Evolutionary conservation across 2,329 filamentous ascomycete species (phyloP).

Genomic region (Samsoniella hepiali): DNA sequence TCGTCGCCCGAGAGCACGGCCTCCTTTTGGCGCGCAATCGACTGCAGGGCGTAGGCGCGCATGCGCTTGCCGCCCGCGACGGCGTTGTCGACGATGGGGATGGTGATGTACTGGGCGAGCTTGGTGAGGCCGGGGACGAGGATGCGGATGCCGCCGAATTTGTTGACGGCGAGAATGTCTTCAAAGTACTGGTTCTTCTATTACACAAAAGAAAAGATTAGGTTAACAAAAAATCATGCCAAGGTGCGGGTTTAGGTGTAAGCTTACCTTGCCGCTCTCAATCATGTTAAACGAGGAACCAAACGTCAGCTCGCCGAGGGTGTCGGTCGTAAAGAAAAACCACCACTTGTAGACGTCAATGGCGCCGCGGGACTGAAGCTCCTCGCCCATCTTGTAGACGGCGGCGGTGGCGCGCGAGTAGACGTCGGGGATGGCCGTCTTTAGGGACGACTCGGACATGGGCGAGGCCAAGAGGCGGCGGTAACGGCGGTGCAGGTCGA

Average conservation of each 20-base stretch:
- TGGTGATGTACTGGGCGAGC: constrained; percentile 25
- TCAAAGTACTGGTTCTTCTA: constrained; percentile 18
- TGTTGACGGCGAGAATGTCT: constrained; percentile 20
- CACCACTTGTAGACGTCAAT: constrained; percentile 53
- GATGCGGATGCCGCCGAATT: constrained; percentile 25
- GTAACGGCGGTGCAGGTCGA: constrained; percentile 37
- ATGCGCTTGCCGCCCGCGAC: constrained; percentile 21
- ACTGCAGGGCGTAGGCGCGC: constrained; percentile 27
- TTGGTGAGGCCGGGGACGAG: constrained; percentile 30
- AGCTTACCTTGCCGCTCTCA: constrained; percentile 44
- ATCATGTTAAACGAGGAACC: constrained; percentile 54
- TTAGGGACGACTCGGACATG: constrained; percentile 37
- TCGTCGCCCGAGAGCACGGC: constrained; percentile 23
- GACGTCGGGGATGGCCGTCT: constrained; percentile 33
- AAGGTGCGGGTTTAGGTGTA: not conserved
- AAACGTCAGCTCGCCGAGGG: constrained; percentile 52
- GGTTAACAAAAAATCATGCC: not conserved
- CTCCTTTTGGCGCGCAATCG: constrained; percentile 29
- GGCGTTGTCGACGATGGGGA: constrained; percentile 25
- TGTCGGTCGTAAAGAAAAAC: constrained; percentile 51
- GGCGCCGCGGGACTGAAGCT: constrained; percentile 35
- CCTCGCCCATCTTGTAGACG: constrained; percentile 42
- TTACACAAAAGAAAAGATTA: not conserved
- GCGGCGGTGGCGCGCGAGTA: constrained; percentile 36
- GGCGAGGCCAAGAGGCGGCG: constrained; percentile 42